phyloP scores from a whole-genome alignment of 2,329 filamentous ascomycete genomes.

The Hypoxylon sp. region DNA sequence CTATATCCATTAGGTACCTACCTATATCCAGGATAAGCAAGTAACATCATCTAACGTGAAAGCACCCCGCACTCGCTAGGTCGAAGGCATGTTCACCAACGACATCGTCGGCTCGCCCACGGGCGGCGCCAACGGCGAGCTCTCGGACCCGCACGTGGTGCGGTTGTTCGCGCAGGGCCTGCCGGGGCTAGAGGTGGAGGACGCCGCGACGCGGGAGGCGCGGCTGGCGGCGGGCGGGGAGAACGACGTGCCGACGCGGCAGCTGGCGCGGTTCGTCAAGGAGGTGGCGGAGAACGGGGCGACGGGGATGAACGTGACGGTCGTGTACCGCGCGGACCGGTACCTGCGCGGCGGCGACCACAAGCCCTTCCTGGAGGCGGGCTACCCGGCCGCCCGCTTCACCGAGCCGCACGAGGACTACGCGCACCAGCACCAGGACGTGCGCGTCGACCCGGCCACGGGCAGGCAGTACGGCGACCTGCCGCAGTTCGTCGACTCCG shows the following conservation, averaged over 20 bases:
- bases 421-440: slow-evolving; percentile 68
- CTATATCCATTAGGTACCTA: neutral
- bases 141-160: slow-evolving; percentile 62
- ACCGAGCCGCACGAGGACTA: slow-evolving; percentile 70
- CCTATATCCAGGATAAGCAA: neutral
- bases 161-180: slow-evolving; percentile 67
- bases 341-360: slow-evolving; percentile 70
- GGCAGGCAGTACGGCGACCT: slow-evolving; percentile 68
- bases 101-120: slow-evolving; percentile 67
- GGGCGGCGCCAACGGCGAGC: slow-evolving; percentile 59
- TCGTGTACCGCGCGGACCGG: slow-evolving; percentile 68
- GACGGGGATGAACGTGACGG: slow-evolving; percentile 67
- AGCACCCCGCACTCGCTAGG: slow-evolving; percentile 48
- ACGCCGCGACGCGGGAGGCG: slow-evolving; percentile 52
- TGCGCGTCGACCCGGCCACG: slow-evolving; percentile 57
- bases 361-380: slow-evolving; percentile 65
- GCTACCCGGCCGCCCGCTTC: slow-evolving; percentile 67
- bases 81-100: slow-evolving; percentile 69
- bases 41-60: neutral
- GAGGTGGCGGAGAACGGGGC: slow-evolving; percentile 65
- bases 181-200: slow-evolving; percentile 56
- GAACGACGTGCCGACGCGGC: slow-evolving; percentile 66
- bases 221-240: slow-evolving; percentile 63
- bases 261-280: slow-evolving; percentile 66
- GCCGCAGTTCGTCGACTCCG: slow-evolving; percentile 68